These are phyloP conservation scores for Rhizophagus clarus DNA, from an alignment of 192 early-diverging fungal species.

Conservation along the genomic window DNA sequence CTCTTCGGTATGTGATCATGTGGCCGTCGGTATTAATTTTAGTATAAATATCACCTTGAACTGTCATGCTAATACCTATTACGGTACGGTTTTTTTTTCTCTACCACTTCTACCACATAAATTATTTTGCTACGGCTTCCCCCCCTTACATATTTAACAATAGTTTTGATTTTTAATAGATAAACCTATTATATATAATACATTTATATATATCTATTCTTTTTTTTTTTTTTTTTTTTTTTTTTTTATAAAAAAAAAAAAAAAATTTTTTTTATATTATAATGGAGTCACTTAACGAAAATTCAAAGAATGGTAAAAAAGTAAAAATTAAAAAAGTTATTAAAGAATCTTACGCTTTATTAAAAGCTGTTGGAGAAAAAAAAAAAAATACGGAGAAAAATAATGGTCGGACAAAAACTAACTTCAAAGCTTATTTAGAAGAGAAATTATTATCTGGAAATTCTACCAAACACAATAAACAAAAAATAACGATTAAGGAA, in stretches of 20 bases:
- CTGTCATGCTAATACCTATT: constrained; percentile 3
- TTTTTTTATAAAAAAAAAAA: not conserved
- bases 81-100: constrained; percentile 10
- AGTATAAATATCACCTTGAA: constrained; percentile 16
- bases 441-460: not conserved
- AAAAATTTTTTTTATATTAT: not conserved
- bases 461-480: not conserved
- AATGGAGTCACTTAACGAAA: not conserved
- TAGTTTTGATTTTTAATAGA: not conserved
- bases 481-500: not conserved
- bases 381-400: not conserved
- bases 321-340: not conserved
- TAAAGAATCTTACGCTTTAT: not conserved
- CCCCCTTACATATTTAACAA: constrained; percentile 6
- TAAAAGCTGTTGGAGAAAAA: not conserved
- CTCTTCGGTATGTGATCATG: constrained; percentile 8
- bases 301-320: not conserved
- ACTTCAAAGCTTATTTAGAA: not conserved
- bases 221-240: not conserved
- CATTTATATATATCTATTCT: not conserved
- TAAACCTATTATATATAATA: no score
- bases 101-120: not conserved
- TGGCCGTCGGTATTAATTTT: constrained; percentile 8
- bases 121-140: not conserved
- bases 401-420: not conserved